phyloP scores from a whole-genome alignment of 768 basidiomycete species.

The Zangia roseola region DNA sequence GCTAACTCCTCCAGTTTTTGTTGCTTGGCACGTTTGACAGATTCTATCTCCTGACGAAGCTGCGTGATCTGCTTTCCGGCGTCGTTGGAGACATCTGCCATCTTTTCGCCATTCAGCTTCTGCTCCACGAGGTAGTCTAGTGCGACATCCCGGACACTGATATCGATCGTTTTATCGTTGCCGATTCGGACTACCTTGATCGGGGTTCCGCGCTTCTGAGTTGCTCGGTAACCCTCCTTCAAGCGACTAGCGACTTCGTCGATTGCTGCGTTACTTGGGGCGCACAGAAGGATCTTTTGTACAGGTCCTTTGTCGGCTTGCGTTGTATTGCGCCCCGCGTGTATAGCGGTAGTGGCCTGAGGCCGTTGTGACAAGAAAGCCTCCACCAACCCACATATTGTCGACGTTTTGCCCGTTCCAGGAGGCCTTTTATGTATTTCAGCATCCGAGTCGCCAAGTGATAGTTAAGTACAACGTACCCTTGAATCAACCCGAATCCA shows the following conservation, averaged over 20 bases:
- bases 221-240: slow-evolving; percentile 68
- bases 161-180: slow-evolving; percentile 67
- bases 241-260: slow-evolving; percentile 92
- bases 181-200: slow-evolving; percentile 93
- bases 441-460: background rate
- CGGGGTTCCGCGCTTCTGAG: slow-evolving; percentile 49
- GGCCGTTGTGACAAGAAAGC: slow-evolving; percentile 68
- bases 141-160: slow-evolving; percentile 80
- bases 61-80: slow-evolving; percentile 54
- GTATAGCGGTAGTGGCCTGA: slow-evolving; percentile 46
- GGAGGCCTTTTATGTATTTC: slow-evolving; percentile 64
- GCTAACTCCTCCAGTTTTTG: slow-evolving; percentile 62
- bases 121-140: slow-evolving; percentile 85
- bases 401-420: slow-evolving; percentile 98
- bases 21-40: slow-evolving; percentile 57
- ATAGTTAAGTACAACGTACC: slow-evolving; percentile 50
- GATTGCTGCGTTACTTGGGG: slow-evolving; percentile 97
- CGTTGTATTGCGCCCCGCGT: slow-evolving; percentile 43
- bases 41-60: slow-evolving; percentile 67
- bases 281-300: slow-evolving; percentile 86
- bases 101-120: slow-evolving; percentile 51
- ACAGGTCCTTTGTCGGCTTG: slow-evolving; percentile 44
- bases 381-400: slow-evolving; percentile 92
- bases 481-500: slow-evolving; percentile 93
- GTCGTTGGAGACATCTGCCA: slow-evolving; percentile 45